Evolutionary conservation across 73 alveolate species (phyloP), one percentile per base, ranked within the genome.

Genomic region (Halteria grandinella): DNA sequence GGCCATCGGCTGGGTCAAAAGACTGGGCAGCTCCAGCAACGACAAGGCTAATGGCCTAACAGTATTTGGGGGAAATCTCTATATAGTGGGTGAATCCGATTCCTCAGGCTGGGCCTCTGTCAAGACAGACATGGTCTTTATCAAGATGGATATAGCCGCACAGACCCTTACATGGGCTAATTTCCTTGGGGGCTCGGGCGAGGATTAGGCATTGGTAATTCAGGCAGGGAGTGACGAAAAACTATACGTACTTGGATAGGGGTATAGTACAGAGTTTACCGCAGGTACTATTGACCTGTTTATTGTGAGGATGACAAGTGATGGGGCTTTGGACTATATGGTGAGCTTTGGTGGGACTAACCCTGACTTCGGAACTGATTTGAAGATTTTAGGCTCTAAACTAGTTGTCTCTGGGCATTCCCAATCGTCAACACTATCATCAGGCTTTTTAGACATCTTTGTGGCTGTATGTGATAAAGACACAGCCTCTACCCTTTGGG

Each of bases 291-390:
- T 39, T 3, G 78, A 62, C 43, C 11, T 62, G 20, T 62, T 62
- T 33, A 25, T 62, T 23, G 40, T 62, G 12, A 2, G 25, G 3
- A 11, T 20, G n/a, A 62, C 32, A 18, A 5, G 37, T 4, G 60
- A 41, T 41, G 78, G 78, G 20, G 20, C 78, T 36, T 45, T 62
- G 14, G 45, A 62, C 21, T 62, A 39, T 39, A 40, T 62, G 32
- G 23, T 40, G 14, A 36, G 41, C 44, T 62, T 62, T 39, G 78
- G 78, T 17, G 78, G 78, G 27, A 39, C 78, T 5, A 41, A 62
- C 44, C 78, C 78, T n/a, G 78, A 62, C 78, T 62, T 40, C 43
- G 49, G 50, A 28, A 11, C 78, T 5, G 78, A 62, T 62, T 29
- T 62, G 60, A 20, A 62, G 27, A 2, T 39, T 17, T 62, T 57